Evolutionary conservation across 2,329 filamentous ascomycete species (phyloP).

Genomic region (Claviceps sp.): DNA sequence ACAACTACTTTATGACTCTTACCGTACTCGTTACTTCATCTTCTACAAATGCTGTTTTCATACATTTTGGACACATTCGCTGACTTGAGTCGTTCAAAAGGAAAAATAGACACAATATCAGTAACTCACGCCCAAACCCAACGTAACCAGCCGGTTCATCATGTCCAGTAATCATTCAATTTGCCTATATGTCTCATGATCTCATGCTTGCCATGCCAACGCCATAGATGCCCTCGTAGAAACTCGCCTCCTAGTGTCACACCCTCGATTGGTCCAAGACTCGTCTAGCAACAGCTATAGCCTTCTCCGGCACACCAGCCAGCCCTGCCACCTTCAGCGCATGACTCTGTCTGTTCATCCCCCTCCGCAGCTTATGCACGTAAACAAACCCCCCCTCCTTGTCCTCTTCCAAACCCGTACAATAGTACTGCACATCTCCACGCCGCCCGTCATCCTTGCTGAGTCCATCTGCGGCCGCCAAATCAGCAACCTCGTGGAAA

Average conservation of each 20-base stretch:
- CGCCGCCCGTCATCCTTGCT: conserved; percentile 15
- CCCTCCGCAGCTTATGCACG: conserved; percentile 66
- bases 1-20: conserved; percentile 44
- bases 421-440: conserved; percentile 56
- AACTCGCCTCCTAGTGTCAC: conserved; percentile 1
- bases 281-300: conserved; percentile 51
- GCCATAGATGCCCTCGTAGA: not conserved
- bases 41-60: conserved; percentile 5
- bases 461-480: conserved; percentile 45
- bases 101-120: too few species aligned
- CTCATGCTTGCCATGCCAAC: not conserved
- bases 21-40: conserved; percentile 7
- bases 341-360: conserved; percentile 78
- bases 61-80: conserved; percentile 21
- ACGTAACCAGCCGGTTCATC: not conserved
- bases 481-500: conserved; percentile 74
- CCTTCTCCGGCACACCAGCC: conserved; percentile 65
- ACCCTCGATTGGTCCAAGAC: conserved; percentile 29
- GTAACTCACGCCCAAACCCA: too few species aligned
- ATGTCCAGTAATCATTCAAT: not conserved
- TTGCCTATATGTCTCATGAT: not conserved
- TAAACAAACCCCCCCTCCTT: conserved; percentile 63
- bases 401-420: conserved; percentile 77
- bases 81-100: conserved; percentile 16
- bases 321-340: conserved; percentile 87